Base-by-base conservation (phyloP, 495 filamentous ascomycete species). In the Aspergillus incahuasiensis region DNA sequence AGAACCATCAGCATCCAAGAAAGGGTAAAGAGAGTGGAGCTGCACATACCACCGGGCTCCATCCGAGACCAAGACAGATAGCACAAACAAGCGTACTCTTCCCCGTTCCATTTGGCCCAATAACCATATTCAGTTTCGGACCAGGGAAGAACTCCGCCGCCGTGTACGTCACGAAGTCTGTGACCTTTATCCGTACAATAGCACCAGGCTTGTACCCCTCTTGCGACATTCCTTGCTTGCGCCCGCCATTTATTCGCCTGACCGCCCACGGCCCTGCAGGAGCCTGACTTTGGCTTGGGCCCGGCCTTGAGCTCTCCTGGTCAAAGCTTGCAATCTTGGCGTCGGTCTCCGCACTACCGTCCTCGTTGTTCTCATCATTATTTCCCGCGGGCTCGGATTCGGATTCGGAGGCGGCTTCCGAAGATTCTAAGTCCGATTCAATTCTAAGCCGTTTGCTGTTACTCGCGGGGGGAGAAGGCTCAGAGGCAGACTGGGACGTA, bases 1-100 rank as follows among this genome's bases (percentile, higher is more conserved):
- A 25, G 21, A 48, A 46, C 25, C 42, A 19, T 32, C 18, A 24
- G 34, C 5, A 8, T 20, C 21, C 6, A 8, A 8, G 25, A 38
- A 39, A 7, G 41, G 25, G 16, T 51, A 56, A 55, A 15, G n/a
- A 22, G 22, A 52, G n/a, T 24, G 2, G 47, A 21, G 13, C 11
- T 22, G 28, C 21, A 48, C 75, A 64, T 75, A 86, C 79, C 68
- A 74, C 79, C 25, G 94, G 84, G 3, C 82, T 79, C 79, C 85
- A 97, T 32, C 94, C 94, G 25, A 99, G 72, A 6, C 94, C 94
- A 12, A 99, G 71, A 71, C 95, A 97, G 57, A 99, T 95, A 24
- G 95, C 94, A 71, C 94, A 97, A 25, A 99, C 94, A 28, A 99
- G 81, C 0, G 95, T 96, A 76, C 91, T 96, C 68, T 99, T 99